Conservation (phyloP, 1,284 basidiomycete species). For the Irpex sp. region DNA sequence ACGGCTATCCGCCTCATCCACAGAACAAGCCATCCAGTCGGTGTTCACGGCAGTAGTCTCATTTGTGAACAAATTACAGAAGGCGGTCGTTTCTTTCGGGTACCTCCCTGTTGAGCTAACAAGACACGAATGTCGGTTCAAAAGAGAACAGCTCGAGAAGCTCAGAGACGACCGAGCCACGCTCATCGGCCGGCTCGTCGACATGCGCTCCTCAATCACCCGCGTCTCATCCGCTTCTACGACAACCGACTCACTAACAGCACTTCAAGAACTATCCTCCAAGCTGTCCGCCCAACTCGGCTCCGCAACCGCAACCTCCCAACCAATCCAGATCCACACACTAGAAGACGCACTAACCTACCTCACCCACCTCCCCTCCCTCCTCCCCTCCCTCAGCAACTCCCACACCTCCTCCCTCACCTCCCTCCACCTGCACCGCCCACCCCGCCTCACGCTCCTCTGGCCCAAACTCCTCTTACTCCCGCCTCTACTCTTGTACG, state of each 20-base stretch:
- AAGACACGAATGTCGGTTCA: slow-evolving; percentile 57
- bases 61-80: slow-evolving; percentile 11
- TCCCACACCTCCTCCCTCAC: slow-evolving; percentile 25
- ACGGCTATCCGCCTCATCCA: slow-evolving; percentile 10
- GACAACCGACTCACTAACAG: background rate
- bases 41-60: slow-evolving; percentile 11
- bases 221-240: slow-evolving; percentile 15
- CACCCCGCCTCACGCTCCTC: slow-evolving; percentile 41
- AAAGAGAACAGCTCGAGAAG: slow-evolving; percentile 49
- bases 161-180: slow-evolving; percentile 62
- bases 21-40: slow-evolving; percentile 15
- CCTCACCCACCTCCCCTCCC: background rate
- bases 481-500: slow-evolving; percentile 55
- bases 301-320: background rate
- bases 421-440: slow-evolving; percentile 45
- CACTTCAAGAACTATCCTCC: background rate
- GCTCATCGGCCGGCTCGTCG: slow-evolving; percentile 51
- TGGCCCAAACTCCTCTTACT: slow-evolving; percentile 68
- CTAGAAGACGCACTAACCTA: no score
- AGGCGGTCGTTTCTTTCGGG: slow-evolving; percentile 20
- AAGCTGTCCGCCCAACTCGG: background rate
- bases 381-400: slow-evolving; percentile 11
- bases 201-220: slow-evolving; percentile 41
- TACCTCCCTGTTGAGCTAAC: slow-evolving; percentile 49
- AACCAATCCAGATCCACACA: background rate